phyloP scores from a whole-genome alignment of 2,329 filamentous ascomycete genomes.

The Trichoderma hamatum region DNA sequence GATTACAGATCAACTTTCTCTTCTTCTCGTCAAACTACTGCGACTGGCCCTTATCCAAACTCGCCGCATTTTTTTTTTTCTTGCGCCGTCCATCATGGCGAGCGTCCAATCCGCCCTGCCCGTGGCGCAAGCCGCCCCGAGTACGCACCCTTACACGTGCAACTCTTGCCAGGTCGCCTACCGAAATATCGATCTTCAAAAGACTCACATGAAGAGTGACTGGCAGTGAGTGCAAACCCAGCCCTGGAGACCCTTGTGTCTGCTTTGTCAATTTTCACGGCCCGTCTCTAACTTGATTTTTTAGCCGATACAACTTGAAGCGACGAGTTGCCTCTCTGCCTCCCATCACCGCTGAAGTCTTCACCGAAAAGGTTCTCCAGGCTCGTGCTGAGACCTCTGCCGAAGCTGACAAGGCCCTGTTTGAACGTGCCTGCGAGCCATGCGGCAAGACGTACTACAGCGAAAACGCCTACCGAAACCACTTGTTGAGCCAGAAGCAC shows the following conservation, averaged over 20 bases:
- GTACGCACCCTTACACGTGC: slow-evolving; percentile 90
- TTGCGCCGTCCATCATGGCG: slow-evolving; percentile 48
- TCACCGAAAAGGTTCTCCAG: slow-evolving; percentile 92
- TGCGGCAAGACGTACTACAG: slow-evolving; percentile 96
- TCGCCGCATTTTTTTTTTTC: background rate
- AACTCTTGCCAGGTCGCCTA: slow-evolving; percentile 98
- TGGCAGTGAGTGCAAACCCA: slow-evolving; percentile 78
- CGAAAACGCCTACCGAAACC: slow-evolving; percentile 93
- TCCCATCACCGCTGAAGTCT: slow-evolving; percentile 87
- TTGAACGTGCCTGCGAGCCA: slow-evolving; percentile 77
- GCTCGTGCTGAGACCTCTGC: slow-evolving; percentile 83
- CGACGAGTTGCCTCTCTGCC: slow-evolving; percentile 88
- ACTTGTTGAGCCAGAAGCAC: slow-evolving; percentile 89
- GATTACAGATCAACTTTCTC: background rate
- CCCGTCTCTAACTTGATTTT: background rate
- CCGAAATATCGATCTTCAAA: slow-evolving; percentile 88
- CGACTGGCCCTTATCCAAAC: background rate
- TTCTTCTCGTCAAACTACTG: background rate
- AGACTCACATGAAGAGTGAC: slow-evolving; percentile 95
- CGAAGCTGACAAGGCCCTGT: slow-evolving; percentile 84
- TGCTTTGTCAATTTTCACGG: background rate
- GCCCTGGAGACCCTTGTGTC: background rate
- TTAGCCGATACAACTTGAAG: slow-evolving; percentile 92
- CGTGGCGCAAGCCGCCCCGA: slow-evolving; percentile 40
- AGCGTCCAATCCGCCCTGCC: slow-evolving; percentile 40